Evolutionary conservation across 257 asterid genomes (phyloP).

Genomic region (Solanum stenotomum): DNA sequence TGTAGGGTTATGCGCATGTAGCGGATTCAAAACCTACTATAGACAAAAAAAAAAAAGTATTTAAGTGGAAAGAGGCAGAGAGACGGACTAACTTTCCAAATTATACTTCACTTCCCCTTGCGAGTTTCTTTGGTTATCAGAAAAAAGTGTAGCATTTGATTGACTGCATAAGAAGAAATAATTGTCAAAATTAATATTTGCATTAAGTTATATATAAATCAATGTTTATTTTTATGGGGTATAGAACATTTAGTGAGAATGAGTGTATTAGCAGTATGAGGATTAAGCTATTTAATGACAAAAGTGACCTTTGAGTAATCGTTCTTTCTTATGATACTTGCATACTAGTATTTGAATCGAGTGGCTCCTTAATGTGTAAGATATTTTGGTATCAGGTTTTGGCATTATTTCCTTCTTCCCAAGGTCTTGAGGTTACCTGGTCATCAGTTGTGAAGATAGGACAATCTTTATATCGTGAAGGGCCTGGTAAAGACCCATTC

Average conservation of each 20-base stretch:
- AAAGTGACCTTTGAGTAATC: not conserved
- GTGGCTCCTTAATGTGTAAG: not conserved
- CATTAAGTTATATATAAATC: not conserved
- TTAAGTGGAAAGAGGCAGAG: not conserved
- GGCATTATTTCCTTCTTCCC: conserved; percentile 90
- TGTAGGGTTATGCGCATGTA: not conserved
- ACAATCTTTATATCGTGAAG: conserved; percentile 93
- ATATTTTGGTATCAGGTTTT: conserved; percentile 47
- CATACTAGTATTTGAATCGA: not conserved
- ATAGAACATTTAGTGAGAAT: not conserved
- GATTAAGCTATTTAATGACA: not conserved
- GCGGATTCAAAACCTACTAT: not conserved
- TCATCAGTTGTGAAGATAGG: conserved; percentile 94
- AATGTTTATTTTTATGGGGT: not conserved
- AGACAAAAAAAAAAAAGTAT: not conserved
- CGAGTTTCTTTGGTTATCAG: not conserved
- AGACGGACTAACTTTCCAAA: not conserved
- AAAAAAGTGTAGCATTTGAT: not conserved
- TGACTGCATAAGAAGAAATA: not conserved
- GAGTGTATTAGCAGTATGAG: not conserved
- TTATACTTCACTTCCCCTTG: not conserved
- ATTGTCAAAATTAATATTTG: not conserved
- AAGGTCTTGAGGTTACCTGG: conserved; percentile 89
- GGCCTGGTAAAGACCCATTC: conserved; percentile 96
- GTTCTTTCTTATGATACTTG: not conserved